Evolutionary conservation across 495 filamentous ascomycete genomes (phyloP), one percentile per base, ranked within the genome.

Genomic region (Hypomontagnella submonticulosa): DNA sequence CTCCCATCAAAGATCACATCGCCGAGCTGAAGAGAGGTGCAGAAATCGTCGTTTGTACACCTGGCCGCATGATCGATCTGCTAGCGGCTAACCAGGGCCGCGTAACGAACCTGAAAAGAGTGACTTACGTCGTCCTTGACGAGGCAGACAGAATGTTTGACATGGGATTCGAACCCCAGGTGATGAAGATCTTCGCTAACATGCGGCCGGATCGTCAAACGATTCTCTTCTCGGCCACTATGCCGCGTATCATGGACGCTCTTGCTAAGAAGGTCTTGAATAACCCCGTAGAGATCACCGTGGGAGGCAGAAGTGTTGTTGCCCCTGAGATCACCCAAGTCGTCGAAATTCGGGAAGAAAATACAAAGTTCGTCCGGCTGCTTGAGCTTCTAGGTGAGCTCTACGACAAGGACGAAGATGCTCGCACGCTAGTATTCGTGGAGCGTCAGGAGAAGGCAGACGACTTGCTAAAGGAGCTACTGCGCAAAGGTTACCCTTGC

Each of bases 141-240:
- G 96, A 99, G 75, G 96, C 96, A 15, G 96, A 99, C 70, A 89
- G 96, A 42, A 99, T 99, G 96, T 98, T 97, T 68, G 96, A 99
- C 73, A 97, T 99, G 96, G 96, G 96, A 4, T 98, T 99, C 62
- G 94, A 97, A 75, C 94, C 94, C 1, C 96, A 98, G 70, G 92
- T 99, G 44, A 95, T 94, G 90, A 97, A 96, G 75, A 93, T 99
- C 56, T 85, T 98, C 68, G 85, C 83, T 61, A 97, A 95, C 70
- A 89, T 96, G 61, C 89, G 96, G 41, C 93, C 95, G 0, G 88
- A 97, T 70, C 88, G 91, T 12, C 96, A 99, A 73, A 97, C 92
- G 0, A 92, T 98, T 15, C 80, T 98, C 15, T 98, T 98, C 75
- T 98, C 95, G 0, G 96, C 96, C 9, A 99, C 96, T 0, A 96